These are phyloP conservation scores for Hypoxylon lienhwacheense DNA, from an alignment of 495 filamentous ascomycete genomes.

Conservation along the genomic window DNA sequence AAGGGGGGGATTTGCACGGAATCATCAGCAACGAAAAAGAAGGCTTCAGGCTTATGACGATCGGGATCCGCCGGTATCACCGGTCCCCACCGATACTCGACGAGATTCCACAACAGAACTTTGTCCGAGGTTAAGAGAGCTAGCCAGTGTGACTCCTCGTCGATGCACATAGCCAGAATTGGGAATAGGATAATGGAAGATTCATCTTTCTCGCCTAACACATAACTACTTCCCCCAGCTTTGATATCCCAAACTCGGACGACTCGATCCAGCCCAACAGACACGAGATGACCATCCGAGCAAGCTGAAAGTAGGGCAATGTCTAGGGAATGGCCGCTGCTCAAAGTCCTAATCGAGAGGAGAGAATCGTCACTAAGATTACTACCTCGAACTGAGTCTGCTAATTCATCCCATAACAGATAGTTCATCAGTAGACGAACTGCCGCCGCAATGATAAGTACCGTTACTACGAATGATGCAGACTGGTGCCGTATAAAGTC, in stretches of 20 bases:
- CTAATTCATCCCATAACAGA: conserved; percentile 59
- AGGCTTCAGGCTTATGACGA: conserved; percentile 56
- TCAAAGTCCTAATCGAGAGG: conserved; percentile 62
- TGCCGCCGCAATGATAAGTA: conserved; percentile 57
- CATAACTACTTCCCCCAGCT: conserved; percentile 39
- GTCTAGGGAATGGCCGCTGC: conserved; percentile 62
- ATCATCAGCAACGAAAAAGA: conserved; percentile 56
- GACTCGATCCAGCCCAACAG: conserved; percentile 64
- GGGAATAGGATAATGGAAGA: conserved; percentile 53
- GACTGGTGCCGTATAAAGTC: conserved; percentile 61
- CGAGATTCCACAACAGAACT: conserved; percentile 62
- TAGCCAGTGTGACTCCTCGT: conserved; percentile 61
- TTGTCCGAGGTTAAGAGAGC: conserved; percentile 60
- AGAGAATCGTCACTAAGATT: conserved; percentile 51
- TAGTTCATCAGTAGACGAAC: conserved; percentile 68
- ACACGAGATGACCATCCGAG: conserved; percentile 61
- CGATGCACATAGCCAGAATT: conserved; percentile 60
- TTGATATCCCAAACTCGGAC: conserved; percentile 63
- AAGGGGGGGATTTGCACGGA: conserved; percentile 45
- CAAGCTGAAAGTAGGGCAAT: conserved; percentile 62
- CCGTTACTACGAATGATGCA: conserved; percentile 54
- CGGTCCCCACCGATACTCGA: conserved; percentile 52
- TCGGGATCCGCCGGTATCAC: conserved; percentile 52
- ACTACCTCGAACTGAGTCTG: conserved; percentile 32
- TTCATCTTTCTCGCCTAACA: conserved; percentile 45